These are phyloP conservation scores for Dendrobium officinale DNA, from an alignment of 106 monocot species.

Conservation along the genomic window DNA sequence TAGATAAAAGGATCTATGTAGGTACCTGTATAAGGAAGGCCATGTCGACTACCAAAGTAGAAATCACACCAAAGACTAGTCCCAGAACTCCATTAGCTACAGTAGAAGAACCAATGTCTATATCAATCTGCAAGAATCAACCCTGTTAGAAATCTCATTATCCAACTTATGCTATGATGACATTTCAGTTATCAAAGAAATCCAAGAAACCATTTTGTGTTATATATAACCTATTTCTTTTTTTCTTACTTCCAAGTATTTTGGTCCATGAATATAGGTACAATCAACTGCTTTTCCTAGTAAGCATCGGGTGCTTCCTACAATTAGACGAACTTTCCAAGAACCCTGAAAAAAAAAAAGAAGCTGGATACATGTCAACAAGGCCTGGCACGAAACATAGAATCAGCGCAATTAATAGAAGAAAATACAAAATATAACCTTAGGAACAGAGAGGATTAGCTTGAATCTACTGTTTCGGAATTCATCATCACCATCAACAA, in stretches of 20 bases:
- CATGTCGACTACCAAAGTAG: conserved; percentile 88
- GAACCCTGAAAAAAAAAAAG: conserved; percentile 52
- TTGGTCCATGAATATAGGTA: conserved; percentile 75
- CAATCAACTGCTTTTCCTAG: conserved; percentile 93
- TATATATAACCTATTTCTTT: not conserved
- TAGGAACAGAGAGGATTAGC: conserved; percentile 90
- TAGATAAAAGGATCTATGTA: not conserved
- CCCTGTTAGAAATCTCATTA: conserved; percentile 1
- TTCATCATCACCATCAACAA: conserved; percentile 96
- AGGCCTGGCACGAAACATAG: not conserved
- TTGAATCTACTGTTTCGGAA: conserved; percentile 92
- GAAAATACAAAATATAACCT: conserved; percentile 29
- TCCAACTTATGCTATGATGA: not conserved
- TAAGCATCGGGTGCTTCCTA: conserved; percentile 87
- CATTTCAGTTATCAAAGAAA: not conserved
- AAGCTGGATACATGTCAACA: not conserved
- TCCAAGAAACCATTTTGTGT: not conserved
- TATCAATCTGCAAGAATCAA: conserved; percentile 60
- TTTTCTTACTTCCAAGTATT: conserved; percentile 77
- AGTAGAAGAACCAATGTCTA: conserved; percentile 97
- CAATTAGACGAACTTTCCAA: conserved; percentile 96
- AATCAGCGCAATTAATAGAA: not conserved
- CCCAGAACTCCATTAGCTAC: conserved; percentile 97
- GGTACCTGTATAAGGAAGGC: conserved; percentile 97
- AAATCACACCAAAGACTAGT: conserved; percentile 76